Conservation (phyloP, 441 rosid genomes). For the Gossypium davidsonii region DNA sequence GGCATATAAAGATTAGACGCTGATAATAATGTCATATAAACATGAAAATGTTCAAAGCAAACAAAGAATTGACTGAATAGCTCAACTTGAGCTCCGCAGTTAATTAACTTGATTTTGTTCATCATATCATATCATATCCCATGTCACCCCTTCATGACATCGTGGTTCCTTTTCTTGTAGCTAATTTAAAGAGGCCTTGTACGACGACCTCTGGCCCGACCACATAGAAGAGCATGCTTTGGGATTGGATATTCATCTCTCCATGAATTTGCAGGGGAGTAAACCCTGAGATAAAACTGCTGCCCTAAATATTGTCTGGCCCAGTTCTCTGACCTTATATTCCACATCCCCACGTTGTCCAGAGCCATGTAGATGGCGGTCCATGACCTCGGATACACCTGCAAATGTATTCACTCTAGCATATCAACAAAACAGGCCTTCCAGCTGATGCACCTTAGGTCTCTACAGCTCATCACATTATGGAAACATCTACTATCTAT, state of each 20-base stretch:
- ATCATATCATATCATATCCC: neutral
- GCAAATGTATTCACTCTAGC: conserved; percentile 7
- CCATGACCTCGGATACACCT: conserved; percentile 63
- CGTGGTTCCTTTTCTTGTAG: neutral
- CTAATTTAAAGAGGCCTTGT: conserved; percentile 38
- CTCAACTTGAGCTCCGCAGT: conserved; percentile 13
- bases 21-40: neutral
- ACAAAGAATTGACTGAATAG: neutral
- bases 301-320: conserved; percentile 61
- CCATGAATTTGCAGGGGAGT: conserved; percentile 43
- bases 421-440: neutral
- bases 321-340: conserved; percentile 64
- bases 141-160: conserved; percentile 45
- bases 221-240: conserved; percentile 48
- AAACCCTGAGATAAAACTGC: conserved; percentile 63
- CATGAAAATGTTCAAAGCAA: neutral
- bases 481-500: neutral
- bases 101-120: neutral
- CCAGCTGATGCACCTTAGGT: neutral
- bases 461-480: neutral
- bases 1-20: neutral
- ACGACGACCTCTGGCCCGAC: conserved; percentile 51
- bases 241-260: conserved; percentile 55
- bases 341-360: conserved; percentile 79
- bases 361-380: conserved; percentile 54